Evolutionary conservation across 805 yeast genomes (phyloP), one percentile per base, ranked within the genome.

Genomic region (Pichia occidentalis): DNA sequence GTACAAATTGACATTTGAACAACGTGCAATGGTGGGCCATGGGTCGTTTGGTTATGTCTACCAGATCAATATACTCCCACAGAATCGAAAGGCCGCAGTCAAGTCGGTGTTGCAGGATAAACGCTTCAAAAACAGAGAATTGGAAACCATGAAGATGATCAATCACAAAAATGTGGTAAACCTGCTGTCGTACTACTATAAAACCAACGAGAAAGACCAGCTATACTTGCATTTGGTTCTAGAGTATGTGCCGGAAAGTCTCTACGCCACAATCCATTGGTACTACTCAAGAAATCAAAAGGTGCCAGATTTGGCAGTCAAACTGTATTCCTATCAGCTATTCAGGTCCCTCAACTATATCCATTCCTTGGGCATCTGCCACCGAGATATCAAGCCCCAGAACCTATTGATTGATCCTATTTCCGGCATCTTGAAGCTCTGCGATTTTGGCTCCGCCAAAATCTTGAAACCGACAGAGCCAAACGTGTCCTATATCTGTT

Each of bases 1-100:
- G 22, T 66, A 68, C 35, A 71, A 74, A 36, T 73, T 90, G 39
- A 75, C 79, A 34, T 86, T 85, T 63, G 81, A 88, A 13, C 86
- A 81, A 52, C 75, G 85, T 28, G 82, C 85, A 49, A 87, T 88
- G 71, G 92, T 90, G 29, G 98, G 98, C n/a, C 94, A 85, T 61
- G 98, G 98, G 9, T 88, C 97, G n/a, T 92, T 92, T 65, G 98
- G 98, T 3, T 88, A 87, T 24, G 98, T 92, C n/a, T 87, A 86
- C 57, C 92, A 85, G 49, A 86, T 95, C 6, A 77, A 75, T 42
- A 67, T 92, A 27, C 55, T 74, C 44, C 87, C 90, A 13, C 70
- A 82, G 17, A 77, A 82, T 43, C 84, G 80, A 51, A 73, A 77
- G 29, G 94, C 90, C 14, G 98, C 98, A 35, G 86, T 92, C 56